phyloP scores from a whole-genome alignment of 192 early-diverging fungal genomes.

The Ambispora gerdemannii region DNA sequence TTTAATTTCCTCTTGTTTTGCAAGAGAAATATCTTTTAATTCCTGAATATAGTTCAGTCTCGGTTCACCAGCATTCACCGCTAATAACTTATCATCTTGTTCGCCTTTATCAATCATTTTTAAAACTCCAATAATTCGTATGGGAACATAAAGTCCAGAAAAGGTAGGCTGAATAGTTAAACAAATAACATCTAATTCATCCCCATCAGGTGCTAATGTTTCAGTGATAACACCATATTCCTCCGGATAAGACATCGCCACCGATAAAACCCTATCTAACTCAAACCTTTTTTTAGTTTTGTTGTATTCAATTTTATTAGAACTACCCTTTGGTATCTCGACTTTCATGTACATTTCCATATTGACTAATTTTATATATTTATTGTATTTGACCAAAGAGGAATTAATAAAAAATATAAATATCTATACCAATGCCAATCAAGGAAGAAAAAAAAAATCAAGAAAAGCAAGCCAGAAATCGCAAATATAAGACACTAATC shows the following conservation, averaged over 20 bases:
- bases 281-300: neutral
- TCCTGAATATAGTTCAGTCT: neutral
- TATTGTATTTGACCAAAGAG: too few relatives aligned
- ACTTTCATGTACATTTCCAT: constrained; percentile 23
- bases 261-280: neutral
- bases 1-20: neutral
- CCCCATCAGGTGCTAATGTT: neutral
- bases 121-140: neutral
- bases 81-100: constrained; percentile 7
- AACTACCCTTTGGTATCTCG: constrained; percentile 15
- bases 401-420: constrained; percentile 5
- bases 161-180: neutral
- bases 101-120: constrained; percentile 10
- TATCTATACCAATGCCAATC: neutral
- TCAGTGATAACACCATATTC: neutral
- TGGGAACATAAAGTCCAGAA: neutral
- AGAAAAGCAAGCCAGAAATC: constrained; percentile 9
- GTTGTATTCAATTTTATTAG: constrained; percentile 15
- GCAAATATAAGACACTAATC: constrained; percentile 10
- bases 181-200: constrained; percentile 3
- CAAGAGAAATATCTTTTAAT: neutral
- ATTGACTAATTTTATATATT: constrained; percentile 11
- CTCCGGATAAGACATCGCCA: neutral
- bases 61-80: constrained; percentile 2
- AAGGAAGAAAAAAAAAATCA: neutral